Base-by-base conservation (phyloP, 129 eudicot genomes). In the Pseudognaphalium luteoalbum region DNA sequence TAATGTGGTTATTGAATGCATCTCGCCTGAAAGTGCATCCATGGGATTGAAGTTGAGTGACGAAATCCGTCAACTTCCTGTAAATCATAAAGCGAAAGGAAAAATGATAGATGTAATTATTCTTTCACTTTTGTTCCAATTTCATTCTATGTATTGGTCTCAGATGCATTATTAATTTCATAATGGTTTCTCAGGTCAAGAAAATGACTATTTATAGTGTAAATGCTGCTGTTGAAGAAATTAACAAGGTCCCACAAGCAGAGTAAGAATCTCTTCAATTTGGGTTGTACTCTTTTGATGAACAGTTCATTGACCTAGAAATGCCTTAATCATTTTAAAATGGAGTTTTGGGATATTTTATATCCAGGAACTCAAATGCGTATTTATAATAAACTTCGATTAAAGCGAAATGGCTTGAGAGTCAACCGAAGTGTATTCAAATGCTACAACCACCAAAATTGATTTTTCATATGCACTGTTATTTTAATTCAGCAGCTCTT, bases 11-110 rank as follows among this genome's bases (percentile, higher is more conserved):
- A 35, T 89, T 83, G 86, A 90, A 80, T 91, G 88, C 85, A 77
- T 95, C 61, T 95, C 99, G 37, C 99, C 99, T 7, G 97, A 95
- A 83, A 95, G 84, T 80, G 94, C 89, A 41, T 41, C 88, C 6
- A 89, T 86, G 81, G 87, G 94, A 84, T 66, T 87, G 81, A 86
- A 87, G 41, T 61, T 95, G 88, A 85, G 81, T 32, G 93, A 95
- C 51, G 94, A 95, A 85, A 79, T 89, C 35, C 96, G 94, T 57
- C 83, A 75, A 79, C 99, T 95, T 70, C 99, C 99, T 51, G 61
- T 63, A 44, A 76, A 78, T 73, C 97, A 95, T 85, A 91, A 89
- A 88, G 92, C 99, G 66, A 91, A 81, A 86, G 83, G 78, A 72
- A 86, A 82, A 71, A 74, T 83, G 79, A 70, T 85, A 14, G 90